Evolutionary conservation across 129 eudicot genomes (phyloP).

Genomic region (carrot (Daucus carota)): DNA sequence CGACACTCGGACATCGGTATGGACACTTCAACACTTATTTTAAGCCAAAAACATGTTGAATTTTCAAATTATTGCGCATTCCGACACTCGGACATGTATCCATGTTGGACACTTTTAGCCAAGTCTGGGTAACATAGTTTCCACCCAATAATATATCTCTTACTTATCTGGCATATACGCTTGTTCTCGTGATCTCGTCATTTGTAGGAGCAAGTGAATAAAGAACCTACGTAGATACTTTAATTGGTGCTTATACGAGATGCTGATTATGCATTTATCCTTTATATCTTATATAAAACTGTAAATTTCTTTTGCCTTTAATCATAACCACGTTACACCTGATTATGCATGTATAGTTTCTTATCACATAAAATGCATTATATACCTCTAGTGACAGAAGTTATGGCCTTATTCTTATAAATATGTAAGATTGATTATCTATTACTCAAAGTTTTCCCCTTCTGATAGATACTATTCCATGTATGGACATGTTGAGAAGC

Average conservation of each 20-base stretch:
- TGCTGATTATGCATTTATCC: neutral
- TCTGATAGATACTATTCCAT: conserved; percentile 63
- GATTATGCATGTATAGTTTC: neutral
- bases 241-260: neutral
- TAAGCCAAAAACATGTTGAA: too few relatives aligned
- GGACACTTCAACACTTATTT: too few relatives aligned
- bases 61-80: too few relatives aligned
- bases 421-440: neutral
- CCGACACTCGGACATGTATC: too few relatives aligned
- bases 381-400: neutral
- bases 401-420: neutral
- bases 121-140: too few relatives aligned
- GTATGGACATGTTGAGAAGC: conserved; percentile 82
- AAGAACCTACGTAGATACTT: too few relatives aligned
- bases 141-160: too few relatives aligned
- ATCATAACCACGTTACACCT: neutral
- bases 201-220: too few relatives aligned
- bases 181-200: too few relatives aligned
- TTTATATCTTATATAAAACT: neutral
- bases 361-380: neutral
- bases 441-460: neutral
- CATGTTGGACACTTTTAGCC: too few relatives aligned
- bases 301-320: neutral
- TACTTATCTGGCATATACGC: too few relatives aligned
- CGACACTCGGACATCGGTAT: too few relatives aligned